Conservation (phyloP, 2,329 filamentous ascomycete species). For the Aspergillus fijiensis region DNA sequence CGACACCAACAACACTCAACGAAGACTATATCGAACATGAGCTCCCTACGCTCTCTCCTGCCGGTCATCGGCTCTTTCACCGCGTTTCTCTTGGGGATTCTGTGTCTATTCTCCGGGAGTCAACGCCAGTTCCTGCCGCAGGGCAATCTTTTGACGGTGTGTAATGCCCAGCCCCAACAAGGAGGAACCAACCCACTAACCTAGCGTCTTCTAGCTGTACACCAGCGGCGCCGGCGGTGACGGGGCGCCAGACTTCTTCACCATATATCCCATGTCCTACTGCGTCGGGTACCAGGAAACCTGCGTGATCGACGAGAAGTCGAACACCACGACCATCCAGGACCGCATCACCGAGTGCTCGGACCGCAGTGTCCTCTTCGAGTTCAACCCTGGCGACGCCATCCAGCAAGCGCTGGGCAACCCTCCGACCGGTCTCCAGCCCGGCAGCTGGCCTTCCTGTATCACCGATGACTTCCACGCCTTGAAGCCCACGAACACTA, state of each 20-base stretch:
- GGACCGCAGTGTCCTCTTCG: constrained; percentile 5
- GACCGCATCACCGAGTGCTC: constrained; percentile 5
- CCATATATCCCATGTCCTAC: constrained; percentile 11
- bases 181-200: neutral
- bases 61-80: constrained; percentile 4
- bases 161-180: neutral
- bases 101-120: constrained; percentile 7
- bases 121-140: constrained; percentile 9
- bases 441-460: constrained; percentile 7
- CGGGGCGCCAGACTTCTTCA: constrained; percentile 8
- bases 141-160: constrained; percentile 7
- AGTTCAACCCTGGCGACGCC: constrained; percentile 5
- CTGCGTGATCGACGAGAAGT: neutral
- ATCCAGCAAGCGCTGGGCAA: neutral
- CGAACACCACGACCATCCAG: neutral
- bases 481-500: constrained; percentile 1
- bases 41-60: neutral
- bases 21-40: neutral
- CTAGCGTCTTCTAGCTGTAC: neutral
- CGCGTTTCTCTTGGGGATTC: constrained; percentile 7
- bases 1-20: neutral
- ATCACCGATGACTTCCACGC: constrained; percentile 8
- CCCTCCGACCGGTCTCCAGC: neutral
- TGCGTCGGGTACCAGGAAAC: constrained; percentile 1
- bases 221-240: neutral